These are phyloP conservation scores for Curvularia hawaiiensis DNA, from an alignment of 2,329 filamentous ascomycete species.

Conservation along the genomic window DNA sequence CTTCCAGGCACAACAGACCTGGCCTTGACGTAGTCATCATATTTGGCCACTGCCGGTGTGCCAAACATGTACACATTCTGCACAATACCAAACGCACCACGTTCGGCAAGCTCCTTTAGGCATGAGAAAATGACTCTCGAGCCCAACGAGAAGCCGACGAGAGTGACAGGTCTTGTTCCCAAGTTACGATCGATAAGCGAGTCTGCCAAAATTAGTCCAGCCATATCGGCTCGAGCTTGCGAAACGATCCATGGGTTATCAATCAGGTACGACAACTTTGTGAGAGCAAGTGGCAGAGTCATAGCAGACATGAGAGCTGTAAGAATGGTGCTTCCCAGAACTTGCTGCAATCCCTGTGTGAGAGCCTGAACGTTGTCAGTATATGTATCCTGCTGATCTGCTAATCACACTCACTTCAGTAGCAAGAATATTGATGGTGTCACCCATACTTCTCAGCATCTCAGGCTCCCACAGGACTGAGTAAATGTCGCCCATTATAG, in stretches of 20 bases:
- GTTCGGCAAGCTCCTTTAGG: conserved; percentile 81
- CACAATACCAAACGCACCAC: conserved; percentile 82
- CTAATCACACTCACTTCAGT: conserved; percentile 72
- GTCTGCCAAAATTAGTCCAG: conserved; percentile 91
- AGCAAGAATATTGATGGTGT: conserved; percentile 96
- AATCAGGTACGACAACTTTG: conserved; percentile 93
- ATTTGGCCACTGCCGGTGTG: conserved; percentile 87
- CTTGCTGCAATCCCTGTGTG: conserved; percentile 94
- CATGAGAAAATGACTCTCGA: conserved; percentile 92
- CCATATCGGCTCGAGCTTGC: conserved; percentile 82
- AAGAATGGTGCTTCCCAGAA: conserved; percentile 87
- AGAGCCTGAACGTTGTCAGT: conserved; percentile 69
- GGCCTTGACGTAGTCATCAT: conserved; percentile 83
- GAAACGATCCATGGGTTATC: conserved; percentile 99
- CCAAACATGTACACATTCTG: conserved; percentile 97
- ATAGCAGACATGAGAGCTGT: conserved; percentile 90
- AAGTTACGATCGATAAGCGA: conserved; percentile 91
- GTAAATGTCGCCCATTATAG: conserved; percentile 98
- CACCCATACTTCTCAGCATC: conserved; percentile 96
- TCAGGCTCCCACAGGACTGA: conserved; percentile 98
- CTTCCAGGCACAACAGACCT: conserved; percentile 87
- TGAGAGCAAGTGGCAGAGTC: conserved; percentile 87
- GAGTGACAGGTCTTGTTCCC: conserved; percentile 86
- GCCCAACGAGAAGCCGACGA: conserved; percentile 93
- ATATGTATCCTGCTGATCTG: conserved; percentile 26